These are phyloP conservation scores for Trichophaea hybrida DNA, from an alignment of 2,329 filamentous ascomycete genomes.

Conservation along the genomic window DNA sequence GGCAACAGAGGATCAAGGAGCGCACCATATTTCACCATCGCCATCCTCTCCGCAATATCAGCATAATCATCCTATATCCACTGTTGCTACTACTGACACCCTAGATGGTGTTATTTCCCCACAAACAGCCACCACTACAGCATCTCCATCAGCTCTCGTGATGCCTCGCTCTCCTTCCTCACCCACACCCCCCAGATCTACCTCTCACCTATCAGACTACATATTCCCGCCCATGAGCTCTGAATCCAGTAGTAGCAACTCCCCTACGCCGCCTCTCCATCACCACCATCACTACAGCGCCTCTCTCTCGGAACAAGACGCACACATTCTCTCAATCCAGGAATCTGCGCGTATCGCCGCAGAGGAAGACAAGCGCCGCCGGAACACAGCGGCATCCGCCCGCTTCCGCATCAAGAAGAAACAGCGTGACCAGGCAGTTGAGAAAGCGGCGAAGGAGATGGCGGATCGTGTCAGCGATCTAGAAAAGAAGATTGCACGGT, in stretches of 20 bases:
- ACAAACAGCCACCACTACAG: neutral
- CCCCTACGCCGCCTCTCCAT: neutral
- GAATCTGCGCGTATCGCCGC: conserved; percentile 41
- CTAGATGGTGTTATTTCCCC: neutral
- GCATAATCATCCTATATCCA: neutral
- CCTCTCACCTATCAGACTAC: neutral
- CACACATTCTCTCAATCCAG: neutral
- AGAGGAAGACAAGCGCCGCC: conserved; percentile 78
- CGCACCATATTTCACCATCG: neutral
- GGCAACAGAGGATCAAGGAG: neutral
- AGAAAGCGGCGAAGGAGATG: conserved; percentile 69
- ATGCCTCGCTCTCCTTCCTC: neutral
- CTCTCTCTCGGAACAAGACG: neutral
- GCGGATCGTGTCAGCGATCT: conserved; percentile 61
- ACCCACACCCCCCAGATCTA: neutral
- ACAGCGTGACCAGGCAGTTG: conserved; percentile 75
- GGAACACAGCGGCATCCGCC: conserved; percentile 77
- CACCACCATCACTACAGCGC: neutral
- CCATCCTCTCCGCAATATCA: neutral
- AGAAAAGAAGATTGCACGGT: conserved; percentile 57
- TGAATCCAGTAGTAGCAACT: neutral
- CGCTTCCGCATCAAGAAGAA: conserved; percentile 94
- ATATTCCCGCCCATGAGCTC: neutral
- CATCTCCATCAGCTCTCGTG: neutral
- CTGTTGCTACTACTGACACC: neutral